Base-by-base conservation (phyloP, 768 basidiomycete genomes). In the Boletus sp. region DNA sequence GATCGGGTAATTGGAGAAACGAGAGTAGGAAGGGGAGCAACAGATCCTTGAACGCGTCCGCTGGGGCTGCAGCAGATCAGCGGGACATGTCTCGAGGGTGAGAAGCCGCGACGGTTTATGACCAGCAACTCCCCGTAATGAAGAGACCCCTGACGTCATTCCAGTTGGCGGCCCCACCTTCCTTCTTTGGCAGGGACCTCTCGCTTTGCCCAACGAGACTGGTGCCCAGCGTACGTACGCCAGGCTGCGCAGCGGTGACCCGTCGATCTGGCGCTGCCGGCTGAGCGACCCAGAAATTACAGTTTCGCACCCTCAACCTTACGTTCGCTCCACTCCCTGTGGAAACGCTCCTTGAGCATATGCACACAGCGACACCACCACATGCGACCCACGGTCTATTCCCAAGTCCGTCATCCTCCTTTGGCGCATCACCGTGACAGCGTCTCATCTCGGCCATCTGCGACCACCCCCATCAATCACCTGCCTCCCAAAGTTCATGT, bases 61-160 rank as follows among this genome's bases (percentile, higher is more conserved):
- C 46, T 34, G 49, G 5, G 42, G 19, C 32, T n/a, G 46, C 15
- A 9, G 17, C 11, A 11, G 27, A 17, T 60, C 49, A 57, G 46
- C 55, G 13, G 46, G 43, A 48, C 50, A 50, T 54, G 37, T 7
- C 38, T 32, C 10, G 3, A 23, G 41, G 27, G 57, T 37, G 41
- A 55, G 32, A 49, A 14, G 7, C 17, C 7, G 35, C 38, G 11
- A 40, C 41, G 38, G 45, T 50, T 56, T 51, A 52, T 60, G 49
- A 30, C 53, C 53, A 41, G 51, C 42, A 52, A 52, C 43, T 19
- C 17, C 17, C 17, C 51, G 55, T 38, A 39, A 53, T 43, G 35
- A 41, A 39, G 34, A 19, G 51, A 64, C 60, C 63, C 64, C 54
- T 64, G 64, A 64, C 63, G 64, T 64, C 64, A 64, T 59, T 19